Evolutionary conservation across 1,284 basidiomycete genomes (phyloP).

Genomic region (Cutaneotrichosporon mucoides): DNA sequence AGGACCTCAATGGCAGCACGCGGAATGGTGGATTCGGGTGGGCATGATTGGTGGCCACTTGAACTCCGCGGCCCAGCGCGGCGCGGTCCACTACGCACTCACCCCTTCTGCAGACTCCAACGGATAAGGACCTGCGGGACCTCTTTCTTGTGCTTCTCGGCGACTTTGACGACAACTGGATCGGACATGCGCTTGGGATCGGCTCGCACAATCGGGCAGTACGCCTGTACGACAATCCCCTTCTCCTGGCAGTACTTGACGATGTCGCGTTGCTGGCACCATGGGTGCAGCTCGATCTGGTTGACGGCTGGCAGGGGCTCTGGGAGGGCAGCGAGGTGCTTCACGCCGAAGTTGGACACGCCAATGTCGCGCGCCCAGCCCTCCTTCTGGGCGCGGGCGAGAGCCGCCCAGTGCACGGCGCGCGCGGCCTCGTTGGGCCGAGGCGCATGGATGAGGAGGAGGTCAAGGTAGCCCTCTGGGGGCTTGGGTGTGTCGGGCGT

Average conservation of each 20-base stretch:
- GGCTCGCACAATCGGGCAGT: slow-evolving; percentile 67
- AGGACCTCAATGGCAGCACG: too few relatives aligned
- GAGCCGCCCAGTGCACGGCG: slow-evolving; percentile 36
- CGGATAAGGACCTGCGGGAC: slow-evolving; percentile 71
- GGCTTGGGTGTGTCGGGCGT: slow-evolving; percentile 5
- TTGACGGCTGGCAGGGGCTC: slow-evolving; percentile 69
- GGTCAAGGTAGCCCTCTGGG: slow-evolving; percentile 58
- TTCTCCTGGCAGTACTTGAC: slow-evolving; percentile 68
- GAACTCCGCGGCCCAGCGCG: too few relatives aligned
- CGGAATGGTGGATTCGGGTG: too few relatives aligned
- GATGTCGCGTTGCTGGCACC: slow-evolving; percentile 74
- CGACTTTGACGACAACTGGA: slow-evolving; percentile 55
- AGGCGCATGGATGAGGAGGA: slow-evolving; percentile 65
- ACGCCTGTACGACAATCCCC: slow-evolving; percentile 70
- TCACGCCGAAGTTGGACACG: slow-evolving; percentile 71
- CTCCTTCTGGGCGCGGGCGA: slow-evolving; percentile 50
- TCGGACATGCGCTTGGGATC: slow-evolving; percentile 54
- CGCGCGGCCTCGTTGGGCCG: slow-evolving; percentile 30
- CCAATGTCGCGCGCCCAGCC: slow-evolving; percentile 69
- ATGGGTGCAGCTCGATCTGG: slow-evolving; percentile 68
- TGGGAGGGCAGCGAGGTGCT: slow-evolving; percentile 72
- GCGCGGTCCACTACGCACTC: slow-evolving; percentile 26
- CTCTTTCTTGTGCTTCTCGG: slow-evolving; percentile 61
- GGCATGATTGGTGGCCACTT: too few relatives aligned
- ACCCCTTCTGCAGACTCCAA: slow-evolving; percentile 80